These are phyloP conservation scores for Podila epicladia DNA, from an alignment of 192 early-diverging fungal genomes.

Conservation along the genomic window DNA sequence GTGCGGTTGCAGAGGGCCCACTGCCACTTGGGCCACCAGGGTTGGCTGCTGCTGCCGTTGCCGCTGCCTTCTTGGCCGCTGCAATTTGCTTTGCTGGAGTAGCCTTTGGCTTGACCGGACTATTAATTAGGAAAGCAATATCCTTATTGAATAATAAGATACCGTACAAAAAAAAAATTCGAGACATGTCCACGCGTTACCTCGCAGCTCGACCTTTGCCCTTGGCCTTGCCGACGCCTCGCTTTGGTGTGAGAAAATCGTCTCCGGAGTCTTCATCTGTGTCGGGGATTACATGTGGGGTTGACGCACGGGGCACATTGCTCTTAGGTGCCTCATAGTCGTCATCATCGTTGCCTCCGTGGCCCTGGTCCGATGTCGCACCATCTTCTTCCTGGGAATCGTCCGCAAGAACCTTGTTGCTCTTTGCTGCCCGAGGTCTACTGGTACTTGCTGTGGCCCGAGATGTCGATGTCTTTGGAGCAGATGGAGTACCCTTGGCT, in stretches of 20 bases:
- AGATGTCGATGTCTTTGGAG: not conserved
- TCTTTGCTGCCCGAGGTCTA: slow-evolving; percentile 1
- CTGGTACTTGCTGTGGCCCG: not conserved
- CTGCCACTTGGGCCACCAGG: not conserved
- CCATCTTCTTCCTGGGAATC: slow-evolving; percentile 11
- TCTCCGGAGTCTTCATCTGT: slow-evolving; percentile 32
- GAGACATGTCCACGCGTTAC: not conserved
- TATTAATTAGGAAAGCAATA: not conserved
- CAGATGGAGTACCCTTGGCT: not conserved
- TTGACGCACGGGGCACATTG: not conserved
- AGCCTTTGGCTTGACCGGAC: not conserved
- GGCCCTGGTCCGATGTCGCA: not conserved
- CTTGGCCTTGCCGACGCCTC: slow-evolving; percentile 13
- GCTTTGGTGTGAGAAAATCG: slow-evolving; percentile 19
- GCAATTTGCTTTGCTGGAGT: not conserved
- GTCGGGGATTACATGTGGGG: slow-evolving; percentile 43
- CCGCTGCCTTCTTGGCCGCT: not conserved
- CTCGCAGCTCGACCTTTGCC: slow-evolving; percentile 28
- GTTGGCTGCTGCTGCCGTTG: not conserved
- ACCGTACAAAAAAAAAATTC: not conserved
- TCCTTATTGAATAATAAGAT: not conserved
- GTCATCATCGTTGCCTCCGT: slow-evolving; percentile 12
- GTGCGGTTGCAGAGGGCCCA: not conserved
- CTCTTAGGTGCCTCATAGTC: not conserved
- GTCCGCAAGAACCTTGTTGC: slow-evolving; percentile 39